Conservation (phyloP, 202 grass and related monocot species). For the Zoysia matrella region DNA sequence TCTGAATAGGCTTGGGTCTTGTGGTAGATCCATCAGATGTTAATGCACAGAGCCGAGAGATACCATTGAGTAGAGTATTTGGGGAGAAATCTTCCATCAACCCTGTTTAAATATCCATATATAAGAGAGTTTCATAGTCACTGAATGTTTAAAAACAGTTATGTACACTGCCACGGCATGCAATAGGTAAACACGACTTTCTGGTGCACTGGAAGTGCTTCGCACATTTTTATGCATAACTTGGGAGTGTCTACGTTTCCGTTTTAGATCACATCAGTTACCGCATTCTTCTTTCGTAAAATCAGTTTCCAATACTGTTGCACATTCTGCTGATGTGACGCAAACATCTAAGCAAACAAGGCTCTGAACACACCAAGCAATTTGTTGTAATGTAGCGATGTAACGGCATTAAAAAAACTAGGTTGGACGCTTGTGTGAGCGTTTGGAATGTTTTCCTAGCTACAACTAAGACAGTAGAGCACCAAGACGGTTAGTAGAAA, state of each 20-base stretch:
- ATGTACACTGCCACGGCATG: neutral
- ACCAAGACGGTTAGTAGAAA: neutral
- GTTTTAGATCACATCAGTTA: neutral
- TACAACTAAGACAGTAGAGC: neutral
- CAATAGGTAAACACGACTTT: neutral
- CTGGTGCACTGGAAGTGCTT: neutral
- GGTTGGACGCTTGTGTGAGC: neutral
- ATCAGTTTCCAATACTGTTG: neutral
- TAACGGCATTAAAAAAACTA: neutral
- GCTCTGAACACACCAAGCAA: neutral
- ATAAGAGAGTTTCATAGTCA: neutral
- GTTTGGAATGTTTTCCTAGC: neutral
- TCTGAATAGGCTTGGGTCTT: slow-evolving; percentile 56
- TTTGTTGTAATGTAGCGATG: neutral
- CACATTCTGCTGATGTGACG: neutral
- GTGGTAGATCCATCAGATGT: slow-evolving; percentile 42
- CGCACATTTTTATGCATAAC: no score
- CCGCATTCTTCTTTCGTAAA: neutral
- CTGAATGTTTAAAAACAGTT: slow-evolving; percentile 14
- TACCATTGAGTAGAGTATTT: slow-evolving; percentile 43
- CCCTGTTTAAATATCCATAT: slow-evolving; percentile 41
- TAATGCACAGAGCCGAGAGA: slow-evolving; percentile 36
- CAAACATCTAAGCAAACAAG: neutral
- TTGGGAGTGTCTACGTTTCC: neutral
- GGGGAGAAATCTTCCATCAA: slow-evolving; percentile 55